Percentiles rank a stretch among this genome's conserved stretches.
phyloP scores from a whole-genome alignment of 78 protist species.

The Dictyostelium citrinum region DNA sequence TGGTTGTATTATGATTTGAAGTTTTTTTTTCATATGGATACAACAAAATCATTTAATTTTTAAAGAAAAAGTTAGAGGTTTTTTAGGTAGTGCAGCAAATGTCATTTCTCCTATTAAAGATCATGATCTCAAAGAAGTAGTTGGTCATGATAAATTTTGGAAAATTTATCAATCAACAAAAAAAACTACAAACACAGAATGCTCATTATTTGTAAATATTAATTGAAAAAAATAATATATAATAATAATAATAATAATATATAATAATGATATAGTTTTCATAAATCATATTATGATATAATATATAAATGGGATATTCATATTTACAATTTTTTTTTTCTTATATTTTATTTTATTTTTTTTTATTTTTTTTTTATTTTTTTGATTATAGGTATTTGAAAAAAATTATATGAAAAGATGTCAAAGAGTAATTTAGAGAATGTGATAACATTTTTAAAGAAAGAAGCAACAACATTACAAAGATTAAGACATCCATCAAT shows the following conservation, averaged over 20 bases:
- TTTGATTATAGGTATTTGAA: slow-evolving; percentile 15
- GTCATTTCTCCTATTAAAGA: slow-evolving; percentile 40
- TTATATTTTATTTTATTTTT: neutral
- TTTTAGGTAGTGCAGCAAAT: neutral
- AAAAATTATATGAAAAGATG: slow-evolving; percentile 40
- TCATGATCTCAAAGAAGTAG: neutral
- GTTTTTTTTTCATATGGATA: neutral
- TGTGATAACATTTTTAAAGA: neutral
- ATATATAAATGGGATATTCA: too few species aligned
- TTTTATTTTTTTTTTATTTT: neutral
- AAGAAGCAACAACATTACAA: slow-evolving; percentile 51
- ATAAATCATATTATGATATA: too few species aligned
- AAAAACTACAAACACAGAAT: slow-evolving; percentile 44
- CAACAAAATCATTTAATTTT: neutral
- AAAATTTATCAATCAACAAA: slow-evolving; percentile 39
- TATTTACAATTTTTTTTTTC: too few species aligned
- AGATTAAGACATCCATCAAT: slow-evolving; percentile 69
- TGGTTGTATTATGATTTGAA: neutral
- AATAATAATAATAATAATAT: too few species aligned
- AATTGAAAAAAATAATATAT: too few species aligned
- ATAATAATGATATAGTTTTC: too few species aligned
- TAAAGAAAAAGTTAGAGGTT: slow-evolving; percentile 30
- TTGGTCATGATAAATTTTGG: neutral
- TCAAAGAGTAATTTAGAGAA: slow-evolving; percentile 10
- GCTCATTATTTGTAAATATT: slow-evolving; percentile 49